These are phyloP conservation scores for Arachis stenosperma DNA, from an alignment of 306 rosid species.

Conservation along the genomic window DNA sequence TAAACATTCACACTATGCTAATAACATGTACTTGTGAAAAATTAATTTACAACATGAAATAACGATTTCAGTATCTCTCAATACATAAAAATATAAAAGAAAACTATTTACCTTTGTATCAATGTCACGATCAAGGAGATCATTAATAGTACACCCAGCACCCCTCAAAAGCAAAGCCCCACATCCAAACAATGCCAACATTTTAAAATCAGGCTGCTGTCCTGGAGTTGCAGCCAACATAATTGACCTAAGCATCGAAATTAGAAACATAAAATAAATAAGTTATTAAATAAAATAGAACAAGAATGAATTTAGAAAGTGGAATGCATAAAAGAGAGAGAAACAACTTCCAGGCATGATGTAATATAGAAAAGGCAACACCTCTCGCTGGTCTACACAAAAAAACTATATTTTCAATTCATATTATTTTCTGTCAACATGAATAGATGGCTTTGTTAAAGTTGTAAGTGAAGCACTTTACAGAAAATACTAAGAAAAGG, in stretches of 20 bases:
- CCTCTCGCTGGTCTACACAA: not conserved
- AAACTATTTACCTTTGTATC: slow-evolving; percentile 63
- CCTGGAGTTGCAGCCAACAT: slow-evolving; percentile 82
- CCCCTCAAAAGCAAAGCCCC: slow-evolving; percentile 91
- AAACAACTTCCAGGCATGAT: not conserved
- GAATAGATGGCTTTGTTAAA: not conserved
- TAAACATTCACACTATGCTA: not conserved
- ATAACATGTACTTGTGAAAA: not conserved
- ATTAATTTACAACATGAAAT: slow-evolving; percentile 28
- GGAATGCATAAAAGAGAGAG: not conserved
- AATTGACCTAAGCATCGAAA: slow-evolving; percentile 69
- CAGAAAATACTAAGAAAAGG: not conserved
- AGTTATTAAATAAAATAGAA: too few relatives aligned
- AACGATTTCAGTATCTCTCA: not conserved
- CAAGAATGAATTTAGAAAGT: slow-evolving; percentile 8
- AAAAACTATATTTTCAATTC: slow-evolving; percentile 1
- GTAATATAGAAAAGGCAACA: not conserved
- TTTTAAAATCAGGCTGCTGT: slow-evolving; percentile 76
- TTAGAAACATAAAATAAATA: not conserved
- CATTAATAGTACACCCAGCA: slow-evolving; percentile 87
- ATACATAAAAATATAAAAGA: slow-evolving; percentile 2
- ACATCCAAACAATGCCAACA: slow-evolving; percentile 73
- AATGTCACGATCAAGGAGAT: slow-evolving; percentile 82
- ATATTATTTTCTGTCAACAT: not conserved
- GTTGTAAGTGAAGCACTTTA: not conserved